Base-by-base conservation (phyloP, 2,329 filamentous ascomycete genomes). In the Decorospora gaudefroyi region DNA sequence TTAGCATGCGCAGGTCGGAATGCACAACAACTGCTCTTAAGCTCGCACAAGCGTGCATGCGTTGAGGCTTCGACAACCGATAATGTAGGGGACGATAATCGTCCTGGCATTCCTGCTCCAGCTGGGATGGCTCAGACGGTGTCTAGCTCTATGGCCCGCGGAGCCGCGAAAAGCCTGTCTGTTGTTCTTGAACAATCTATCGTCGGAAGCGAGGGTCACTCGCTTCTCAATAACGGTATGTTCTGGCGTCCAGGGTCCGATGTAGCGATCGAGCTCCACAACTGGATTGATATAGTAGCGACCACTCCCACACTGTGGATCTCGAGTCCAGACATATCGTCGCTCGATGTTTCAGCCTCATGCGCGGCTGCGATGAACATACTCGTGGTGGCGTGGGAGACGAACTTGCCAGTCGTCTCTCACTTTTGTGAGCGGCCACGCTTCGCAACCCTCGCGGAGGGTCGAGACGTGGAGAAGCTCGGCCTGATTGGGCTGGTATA, bases 401-500 rank as follows among this genome's bases (percentile, higher is more conserved):
- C 44, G 2, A 25, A 51, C 15, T n/a, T 39, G 6, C 51, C 55
- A 4, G 30, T 57, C 10, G 44, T 53, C 23, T 57, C 53, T 3
- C 51, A 57, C 30, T 57, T 57, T 32, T 55, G 48, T 12, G 28
- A 33, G 18, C 43, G 48, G 19, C 42, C 46, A n/a, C 29, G 37
- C 6, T 35, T 32, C 32, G 22, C 23, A 19, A 29, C 15, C 12
- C 3, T 47, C 1, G 4, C 39, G 8, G 15, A 33, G 6, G 29
- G 16, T 10, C 32, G 37, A 7, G 30, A 12, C 1, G 15, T 49
- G 1, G 54, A 55, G 25, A 10, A 50, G 13, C 35, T 38, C 3
- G 52, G 54, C 6, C 6, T 58, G 22, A 45, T 54, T 8, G 49
- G 54, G n/a, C 30, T 54, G 4, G 43, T 55, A 6, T 55, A 55